phyloP scores from a whole-genome alignment of 2,329 filamentous ascomycete genomes.

The Cladosporium sphaerospermum region DNA sequence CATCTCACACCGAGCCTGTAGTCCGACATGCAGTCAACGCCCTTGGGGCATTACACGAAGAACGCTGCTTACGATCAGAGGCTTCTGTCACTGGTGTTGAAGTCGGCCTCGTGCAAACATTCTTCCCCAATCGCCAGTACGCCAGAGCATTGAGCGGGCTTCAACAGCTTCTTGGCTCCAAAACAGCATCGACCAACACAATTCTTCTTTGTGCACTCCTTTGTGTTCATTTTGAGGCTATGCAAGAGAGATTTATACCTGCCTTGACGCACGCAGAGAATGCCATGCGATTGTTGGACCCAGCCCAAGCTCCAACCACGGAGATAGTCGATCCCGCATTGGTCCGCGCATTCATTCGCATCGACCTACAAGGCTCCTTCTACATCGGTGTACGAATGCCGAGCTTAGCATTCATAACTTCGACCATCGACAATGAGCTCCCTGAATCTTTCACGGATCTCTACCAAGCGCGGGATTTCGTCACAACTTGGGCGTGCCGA shows the following conservation, averaged over 20 bases:
- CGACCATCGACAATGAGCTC: constrained; percentile 21
- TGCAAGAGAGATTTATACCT: constrained; percentile 27
- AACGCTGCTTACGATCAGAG: constrained; percentile 17
- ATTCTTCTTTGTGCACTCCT: constrained; percentile 28
- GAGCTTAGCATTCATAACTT: constrained; percentile 25
- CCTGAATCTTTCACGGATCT: constrained; percentile 22
- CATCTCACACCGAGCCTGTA: constrained; percentile 26
- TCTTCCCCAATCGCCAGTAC: constrained; percentile 27
- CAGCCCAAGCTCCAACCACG: constrained; percentile 11
- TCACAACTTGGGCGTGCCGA: constrained; percentile 25
- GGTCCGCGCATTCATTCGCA: constrained; percentile 25
- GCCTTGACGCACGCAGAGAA: constrained; percentile 29
- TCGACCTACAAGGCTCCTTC: constrained; percentile 26
- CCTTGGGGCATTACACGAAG: constrained; percentile 27
- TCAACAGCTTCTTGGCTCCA: constrained; percentile 21
- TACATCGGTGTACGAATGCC: constrained; percentile 24
- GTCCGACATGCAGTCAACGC: constrained; percentile 29
- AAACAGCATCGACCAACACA: constrained; percentile 20
- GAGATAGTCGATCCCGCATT: constrained; percentile 23
- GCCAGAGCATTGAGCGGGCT: constrained; percentile 27
- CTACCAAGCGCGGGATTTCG: constrained; percentile 24
- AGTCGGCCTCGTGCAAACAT: constrained; percentile 18
- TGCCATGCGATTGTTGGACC: constrained; percentile 25
- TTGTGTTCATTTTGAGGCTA: constrained; percentile 30
- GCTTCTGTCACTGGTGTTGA: constrained; percentile 16